A percentile compares a stretch with the other conserved stretches of the same genome.
phyloP scores from a whole-genome alignment of 805 yeast genomes.

The Starmerella scarabaei region DNA sequence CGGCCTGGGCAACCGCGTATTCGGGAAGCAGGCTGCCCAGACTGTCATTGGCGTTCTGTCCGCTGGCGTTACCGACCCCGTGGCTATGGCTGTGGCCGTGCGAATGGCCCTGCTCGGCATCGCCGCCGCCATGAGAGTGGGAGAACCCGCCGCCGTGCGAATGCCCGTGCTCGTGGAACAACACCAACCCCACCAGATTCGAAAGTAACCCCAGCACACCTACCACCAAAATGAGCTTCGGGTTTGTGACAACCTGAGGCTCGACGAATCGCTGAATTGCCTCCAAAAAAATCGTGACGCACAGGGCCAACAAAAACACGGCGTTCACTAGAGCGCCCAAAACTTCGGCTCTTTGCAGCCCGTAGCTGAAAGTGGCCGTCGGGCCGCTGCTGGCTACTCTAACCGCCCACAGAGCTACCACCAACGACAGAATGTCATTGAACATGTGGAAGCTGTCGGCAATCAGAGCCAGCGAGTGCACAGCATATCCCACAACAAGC shows the following conservation, averaged over 20 bases:
- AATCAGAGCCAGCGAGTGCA: constrained; percentile 83
- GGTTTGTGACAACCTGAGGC: constrained; percentile 68
- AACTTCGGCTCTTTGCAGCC: constrained; percentile 96
- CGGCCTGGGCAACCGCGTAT: constrained; percentile 19
- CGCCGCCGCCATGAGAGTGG: constrained; percentile 30
- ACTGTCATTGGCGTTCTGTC: constrained; percentile 16
- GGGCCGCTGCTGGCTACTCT: constrained; percentile 73
- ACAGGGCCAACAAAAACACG: constrained; percentile 79
- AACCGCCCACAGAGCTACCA: constrained; percentile 95
- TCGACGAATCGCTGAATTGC: constrained; percentile 79
- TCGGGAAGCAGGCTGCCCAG: constrained; percentile 15
- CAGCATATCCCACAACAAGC: constrained; percentile 63
- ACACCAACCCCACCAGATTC: constrained; percentile 66
- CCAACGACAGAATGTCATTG: constrained; percentile 77
- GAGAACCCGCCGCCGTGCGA: constrained; percentile 34
- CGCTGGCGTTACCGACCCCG: constrained; percentile 10
- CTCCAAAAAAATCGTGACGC: constrained; percentile 83
- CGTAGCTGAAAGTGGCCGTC: constrained; percentile 83
- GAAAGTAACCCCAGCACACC: constrained; percentile 76
- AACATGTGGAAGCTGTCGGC: constrained; percentile 98
- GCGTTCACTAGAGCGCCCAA: constrained; percentile 91
- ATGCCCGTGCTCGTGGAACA: constrained; percentile 61
- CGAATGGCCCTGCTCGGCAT: constrained; percentile 11
- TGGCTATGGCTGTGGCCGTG: constrained; percentile 7
- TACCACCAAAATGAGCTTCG: constrained; percentile 67